phyloP scores from a whole-genome alignment of 768 basidiomycete genomes.

The Amanita molliuscula region DNA sequence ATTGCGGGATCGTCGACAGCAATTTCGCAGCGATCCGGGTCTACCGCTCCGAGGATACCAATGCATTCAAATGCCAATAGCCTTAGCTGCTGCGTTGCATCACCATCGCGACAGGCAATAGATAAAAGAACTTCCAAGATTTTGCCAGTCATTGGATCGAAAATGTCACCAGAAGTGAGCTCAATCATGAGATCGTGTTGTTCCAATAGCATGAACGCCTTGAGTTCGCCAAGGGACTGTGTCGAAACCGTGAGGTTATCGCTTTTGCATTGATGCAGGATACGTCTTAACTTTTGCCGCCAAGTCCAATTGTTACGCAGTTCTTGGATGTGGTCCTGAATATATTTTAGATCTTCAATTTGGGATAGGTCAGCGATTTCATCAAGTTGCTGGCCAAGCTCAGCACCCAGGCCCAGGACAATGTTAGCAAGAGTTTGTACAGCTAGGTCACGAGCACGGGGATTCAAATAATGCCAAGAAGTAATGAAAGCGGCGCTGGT shows the following conservation, averaged over 20 bases:
- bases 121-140: slow-evolving; percentile 57
- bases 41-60: slow-evolving; percentile 85
- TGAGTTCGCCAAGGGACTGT: slow-evolving; percentile 70
- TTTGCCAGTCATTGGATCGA: slow-evolving; percentile 65
- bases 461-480: slow-evolving; percentile 60
- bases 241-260: slow-evolving; percentile 74
- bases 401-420: slow-evolving; percentile 48
- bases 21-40: slow-evolving; percentile 86
- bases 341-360: slow-evolving; percentile 52
- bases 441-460: slow-evolving; percentile 41
- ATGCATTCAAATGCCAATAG: slow-evolving; percentile 81
- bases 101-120: slow-evolving; percentile 70
- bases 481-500: slow-evolving; percentile 80
- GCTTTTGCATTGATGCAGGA: slow-evolving; percentile 64
- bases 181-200: slow-evolving; percentile 43
- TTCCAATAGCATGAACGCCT: slow-evolving; percentile 43
- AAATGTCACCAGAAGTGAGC: slow-evolving; percentile 76
- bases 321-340: slow-evolving; percentile 29
- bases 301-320: slow-evolving; percentile 43
- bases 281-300: slow-evolving; percentile 43
- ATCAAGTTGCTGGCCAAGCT: slow-evolving; percentile 47
- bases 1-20: slow-evolving; percentile 46
- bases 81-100: slow-evolving; percentile 57
- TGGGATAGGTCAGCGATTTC: slow-evolving; percentile 73
- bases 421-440: slow-evolving; percentile 57